These are phyloP conservation scores for Cladosporium phlei DNA, from an alignment of 2,329 filamentous ascomycete genomes.

Conservation along the genomic window DNA sequence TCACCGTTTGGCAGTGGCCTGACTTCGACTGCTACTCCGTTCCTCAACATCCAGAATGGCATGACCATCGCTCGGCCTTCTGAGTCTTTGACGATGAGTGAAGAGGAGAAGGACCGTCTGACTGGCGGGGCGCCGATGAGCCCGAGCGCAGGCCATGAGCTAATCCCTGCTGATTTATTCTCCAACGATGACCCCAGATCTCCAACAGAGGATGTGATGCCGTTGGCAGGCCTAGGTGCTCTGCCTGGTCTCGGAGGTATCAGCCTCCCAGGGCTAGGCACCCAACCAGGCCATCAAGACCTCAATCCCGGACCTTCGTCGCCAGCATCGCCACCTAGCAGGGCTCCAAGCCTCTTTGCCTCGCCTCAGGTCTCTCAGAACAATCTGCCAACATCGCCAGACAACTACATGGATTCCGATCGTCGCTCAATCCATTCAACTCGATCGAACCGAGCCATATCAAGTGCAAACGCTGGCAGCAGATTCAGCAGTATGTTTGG, in stretches of 20 bases:
- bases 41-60: slow-evolving; percentile 57
- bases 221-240: slow-evolving; percentile 32
- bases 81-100: slow-evolving; percentile 48
- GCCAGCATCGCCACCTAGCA: slow-evolving; percentile 40
- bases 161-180: slow-evolving; percentile 64
- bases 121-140: slow-evolving; percentile 67
- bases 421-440: slow-evolving; percentile 44
- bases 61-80: slow-evolving; percentile 50
- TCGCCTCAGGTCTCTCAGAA: slow-evolving; percentile 45
- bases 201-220: slow-evolving; percentile 18
- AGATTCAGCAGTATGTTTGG: slow-evolving; percentile 51
- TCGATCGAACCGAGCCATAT: slow-evolving; percentile 44
- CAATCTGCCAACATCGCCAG: slow-evolving; percentile 40
- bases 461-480: slow-evolving; percentile 38
- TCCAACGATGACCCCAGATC: slow-evolving; percentile 27
- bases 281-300: slow-evolving; percentile 15
- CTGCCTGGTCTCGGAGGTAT: slow-evolving; percentile 38
- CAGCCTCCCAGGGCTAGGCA: slow-evolving; percentile 27
- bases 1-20: slow-evolving; percentile 11
- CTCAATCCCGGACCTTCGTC: slow-evolving; percentile 36
- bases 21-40: slow-evolving; percentile 30
- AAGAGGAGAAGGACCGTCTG: slow-evolving; percentile 58
- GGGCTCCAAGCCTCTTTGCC: slow-evolving; percentile 43
- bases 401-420: slow-evolving; percentile 41
- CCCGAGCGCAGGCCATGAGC: slow-evolving; percentile 63